Evolutionary conservation across 2,329 filamentous ascomycete species (phyloP), one percentile per base, ranked within the genome.

Genomic region (Phyllosticta paracitricarpa): DNA sequence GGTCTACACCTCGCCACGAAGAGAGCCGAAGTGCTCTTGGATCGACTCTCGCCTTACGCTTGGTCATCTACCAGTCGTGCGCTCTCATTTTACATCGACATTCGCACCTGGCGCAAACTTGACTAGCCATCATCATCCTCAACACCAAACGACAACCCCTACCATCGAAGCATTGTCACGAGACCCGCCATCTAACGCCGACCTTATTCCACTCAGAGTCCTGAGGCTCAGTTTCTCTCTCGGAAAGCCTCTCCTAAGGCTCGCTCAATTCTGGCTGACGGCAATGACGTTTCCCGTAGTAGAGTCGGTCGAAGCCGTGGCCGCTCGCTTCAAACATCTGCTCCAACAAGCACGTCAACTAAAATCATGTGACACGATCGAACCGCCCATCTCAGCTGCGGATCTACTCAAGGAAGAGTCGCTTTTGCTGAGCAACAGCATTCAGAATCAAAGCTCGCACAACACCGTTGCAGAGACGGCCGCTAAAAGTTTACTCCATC

Each of bases 381-480:
- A 79, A 57, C 77, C 77, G 54, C 73, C 76, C 14, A 67, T 81
- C 4, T 73, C 75, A n/a, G 69, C 72, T 0, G 69, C 74, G 6
- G 73, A 76, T 54, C 67, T 81, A 48, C 65, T 70, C 14, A 63
- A 66, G 2, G 69, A 70, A 24, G 65, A 67, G 19, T 69, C 71
- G 40, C 61, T 67, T 53, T 66, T 74, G 17, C 64, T 73, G 48
- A 62, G 52, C 35, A 56, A 62, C 12, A 58, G 26, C 17, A 62
- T 62, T 35, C 51, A 58, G 22, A 58, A 68, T 63, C 82, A 82
- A 54, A 84, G 86, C 66, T 71, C 73, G 26, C 75, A 76, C 40
- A 85, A 85, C 70, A 85, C 87, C 35, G 82, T 89, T 24, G 84
- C 96, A 55, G 94, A 97, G 74, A 91, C 88, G 19, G 91, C 91